Evolutionary conservation across 192 early-diverging fungal genomes (phyloP).

Genomic region (Rhizophagus prolifer): DNA sequence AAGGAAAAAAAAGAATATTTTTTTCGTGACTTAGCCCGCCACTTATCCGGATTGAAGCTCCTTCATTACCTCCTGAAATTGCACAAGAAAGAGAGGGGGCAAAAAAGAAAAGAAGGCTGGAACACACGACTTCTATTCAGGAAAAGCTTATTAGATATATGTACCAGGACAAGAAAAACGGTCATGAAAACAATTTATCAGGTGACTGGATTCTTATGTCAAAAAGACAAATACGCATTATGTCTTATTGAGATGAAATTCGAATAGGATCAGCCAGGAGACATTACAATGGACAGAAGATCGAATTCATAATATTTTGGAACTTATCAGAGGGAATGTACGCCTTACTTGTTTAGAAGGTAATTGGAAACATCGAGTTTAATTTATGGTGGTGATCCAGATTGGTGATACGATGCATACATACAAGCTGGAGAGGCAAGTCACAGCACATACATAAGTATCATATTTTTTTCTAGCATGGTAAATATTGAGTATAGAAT

Average conservation of each 20-base stretch:
- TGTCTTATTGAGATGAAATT: constrained; percentile 11
- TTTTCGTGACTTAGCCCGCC: no score
- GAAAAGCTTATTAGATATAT: constrained; percentile 21
- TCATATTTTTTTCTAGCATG: no score
- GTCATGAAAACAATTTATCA: neutral
- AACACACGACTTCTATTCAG: constrained; percentile 1
- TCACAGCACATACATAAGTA: no score
- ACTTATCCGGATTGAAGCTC: neutral
- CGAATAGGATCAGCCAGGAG: neutral
- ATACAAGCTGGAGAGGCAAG: no score
- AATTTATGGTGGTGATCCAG: neutral
- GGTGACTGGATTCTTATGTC: neutral
- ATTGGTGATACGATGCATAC: no score
- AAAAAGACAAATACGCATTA: constrained; percentile 17
- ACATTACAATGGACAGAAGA: neutral
- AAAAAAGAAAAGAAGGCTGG: constrained; percentile 17
- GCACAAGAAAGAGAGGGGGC: neutral
- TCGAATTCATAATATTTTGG: constrained; percentile 21
- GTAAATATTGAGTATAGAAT: no score
- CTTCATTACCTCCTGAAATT: constrained; percentile 15
- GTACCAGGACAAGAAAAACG: constrained; percentile 2
- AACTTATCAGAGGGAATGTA: constrained; percentile 15
- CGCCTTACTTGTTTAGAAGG: constrained; percentile 1
- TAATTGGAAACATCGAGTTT: constrained; percentile 16
- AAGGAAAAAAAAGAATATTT: no score